A percentile compares a stretch with the other conserved stretches of the same genome.
These are phyloP conservation scores for Daldinia decipiens DNA, from an alignment of 495 filamentous ascomycete species.

Conservation along the genomic window DNA sequence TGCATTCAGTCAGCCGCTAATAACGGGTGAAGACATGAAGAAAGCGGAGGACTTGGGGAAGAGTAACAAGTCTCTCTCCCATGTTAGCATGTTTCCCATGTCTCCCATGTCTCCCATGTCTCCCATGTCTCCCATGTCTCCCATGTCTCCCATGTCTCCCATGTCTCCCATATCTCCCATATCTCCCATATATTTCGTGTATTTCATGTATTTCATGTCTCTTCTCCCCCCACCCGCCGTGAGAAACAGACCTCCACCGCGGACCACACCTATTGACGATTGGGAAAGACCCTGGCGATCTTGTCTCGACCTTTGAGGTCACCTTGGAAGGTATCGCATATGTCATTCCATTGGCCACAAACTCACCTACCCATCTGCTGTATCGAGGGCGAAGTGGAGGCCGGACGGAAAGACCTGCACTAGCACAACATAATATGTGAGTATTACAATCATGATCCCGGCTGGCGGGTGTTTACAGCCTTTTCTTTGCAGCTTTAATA, in stretches of 20 bases:
- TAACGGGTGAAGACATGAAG: constrained; percentile 37
- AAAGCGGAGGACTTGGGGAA: constrained; percentile 13
- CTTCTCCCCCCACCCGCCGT: neutral
- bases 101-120: too few species aligned
- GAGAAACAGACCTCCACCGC: constrained; percentile 16
- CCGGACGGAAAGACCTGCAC: constrained; percentile 17
- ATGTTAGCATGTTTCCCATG: too few species aligned
- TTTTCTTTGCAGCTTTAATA: neutral
- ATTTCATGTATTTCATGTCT: neutral
- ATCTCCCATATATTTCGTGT: too few species aligned
- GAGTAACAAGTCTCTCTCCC: too few species aligned
- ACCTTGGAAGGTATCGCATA: constrained; percentile 45
- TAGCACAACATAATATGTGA: constrained; percentile 16
- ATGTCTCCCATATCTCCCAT: too few species aligned
- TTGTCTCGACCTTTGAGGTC: constrained; percentile 39
- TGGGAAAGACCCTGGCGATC: constrained; percentile 56
- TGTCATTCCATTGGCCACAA: constrained; percentile 47
- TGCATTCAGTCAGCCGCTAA: constrained; percentile 42
- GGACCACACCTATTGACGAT: constrained; percentile 25
- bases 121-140: too few species aligned
- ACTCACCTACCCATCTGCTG: neutral
- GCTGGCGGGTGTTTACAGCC: neutral
- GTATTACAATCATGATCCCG: constrained; percentile 5
- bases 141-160: neutral
- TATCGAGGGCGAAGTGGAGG: constrained; percentile 33